phyloP scores from a whole-genome alignment of 176 grass and related monocot genomes.

The Avena eriantha region DNA sequence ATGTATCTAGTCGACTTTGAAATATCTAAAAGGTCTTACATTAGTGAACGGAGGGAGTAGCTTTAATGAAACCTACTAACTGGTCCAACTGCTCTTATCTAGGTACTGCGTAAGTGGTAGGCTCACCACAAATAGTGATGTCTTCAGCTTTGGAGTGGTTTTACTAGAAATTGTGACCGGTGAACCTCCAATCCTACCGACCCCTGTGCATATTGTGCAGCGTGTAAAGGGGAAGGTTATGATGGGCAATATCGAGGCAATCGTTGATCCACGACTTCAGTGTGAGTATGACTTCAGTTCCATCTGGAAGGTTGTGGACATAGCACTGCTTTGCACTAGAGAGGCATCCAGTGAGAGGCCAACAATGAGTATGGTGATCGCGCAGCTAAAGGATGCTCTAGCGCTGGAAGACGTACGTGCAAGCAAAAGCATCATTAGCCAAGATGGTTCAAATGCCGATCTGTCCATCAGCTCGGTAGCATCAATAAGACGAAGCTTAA shows the following conservation, averaged over 20 bases:
- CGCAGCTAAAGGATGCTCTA: conserved; percentile 24
- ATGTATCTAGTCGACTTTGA: no score
- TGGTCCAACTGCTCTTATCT: background rate
- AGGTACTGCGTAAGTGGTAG: conserved; percentile 28
- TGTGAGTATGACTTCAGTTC: conserved; percentile 20
- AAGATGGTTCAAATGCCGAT: background rate
- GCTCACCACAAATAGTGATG: conserved; percentile 42
- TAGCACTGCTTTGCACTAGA: conserved; percentile 27
- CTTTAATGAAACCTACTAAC: background rate
- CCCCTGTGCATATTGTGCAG: background rate
- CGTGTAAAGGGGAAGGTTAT: conserved; percentile 29
- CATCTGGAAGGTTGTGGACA: conserved; percentile 32
- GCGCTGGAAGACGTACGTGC: conserved; percentile 3
- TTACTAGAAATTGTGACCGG: conserved; percentile 34
- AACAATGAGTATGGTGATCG: conserved; percentile 26
- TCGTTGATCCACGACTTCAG: background rate
- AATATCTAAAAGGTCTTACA: no score
- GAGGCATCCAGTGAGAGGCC: conserved; percentile 19
- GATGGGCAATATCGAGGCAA: background rate
- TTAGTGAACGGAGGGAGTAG: no score
- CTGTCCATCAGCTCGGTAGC: background rate
- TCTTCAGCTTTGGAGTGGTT: conserved; percentile 53
- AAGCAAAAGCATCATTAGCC: background rate
- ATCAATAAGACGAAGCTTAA: background rate
- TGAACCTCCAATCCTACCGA: background rate